phyloP scores from a whole-genome alignment of 805 yeast genomes.

The Yarrowia deformans region DNA sequence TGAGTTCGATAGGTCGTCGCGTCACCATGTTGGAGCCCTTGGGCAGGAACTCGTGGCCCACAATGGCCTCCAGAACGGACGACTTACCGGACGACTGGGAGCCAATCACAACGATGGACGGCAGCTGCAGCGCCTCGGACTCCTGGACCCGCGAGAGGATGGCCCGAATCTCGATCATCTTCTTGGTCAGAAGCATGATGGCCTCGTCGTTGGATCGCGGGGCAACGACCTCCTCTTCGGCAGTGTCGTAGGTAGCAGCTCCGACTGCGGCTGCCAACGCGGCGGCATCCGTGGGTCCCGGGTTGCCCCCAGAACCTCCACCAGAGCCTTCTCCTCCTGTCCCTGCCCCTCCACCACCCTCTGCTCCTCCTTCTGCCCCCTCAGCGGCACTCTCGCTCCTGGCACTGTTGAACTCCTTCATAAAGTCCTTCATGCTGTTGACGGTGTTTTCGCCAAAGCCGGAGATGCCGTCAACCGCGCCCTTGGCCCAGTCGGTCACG shows the following conservation, averaged over 20 bases:
- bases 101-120: conserved; percentile 95
- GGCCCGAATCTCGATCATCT: conserved; percentile 94
- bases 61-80: conserved; percentile 93
- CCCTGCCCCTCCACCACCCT: too few species aligned
- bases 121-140: conserved; percentile 78
- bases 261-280: conserved; percentile 68
- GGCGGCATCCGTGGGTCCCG: conserved; percentile 55
- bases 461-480: conserved; percentile 54
- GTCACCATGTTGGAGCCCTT: conserved; percentile 99
- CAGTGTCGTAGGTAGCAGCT: conserved; percentile 51
- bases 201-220: conserved; percentile 65
- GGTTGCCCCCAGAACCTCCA: conserved; percentile 40
- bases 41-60: conserved; percentile 97
- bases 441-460: conserved; percentile 39
- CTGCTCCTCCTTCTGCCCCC: too few species aligned
- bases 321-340: background rate
- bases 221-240: conserved; percentile 51
- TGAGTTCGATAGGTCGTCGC: conserved; percentile 93
- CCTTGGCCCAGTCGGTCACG: conserved; percentile 65
- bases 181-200: conserved; percentile 87
- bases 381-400: background rate
- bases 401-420: conserved; percentile 9
- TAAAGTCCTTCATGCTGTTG: conserved; percentile 11
- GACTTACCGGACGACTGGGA: conserved; percentile 98
- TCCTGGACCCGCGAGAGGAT: conserved; percentile 78